Conservation (phyloP, 1,284 basidiomycete genomes). For the Naganishia liquefaciens region DNA sequence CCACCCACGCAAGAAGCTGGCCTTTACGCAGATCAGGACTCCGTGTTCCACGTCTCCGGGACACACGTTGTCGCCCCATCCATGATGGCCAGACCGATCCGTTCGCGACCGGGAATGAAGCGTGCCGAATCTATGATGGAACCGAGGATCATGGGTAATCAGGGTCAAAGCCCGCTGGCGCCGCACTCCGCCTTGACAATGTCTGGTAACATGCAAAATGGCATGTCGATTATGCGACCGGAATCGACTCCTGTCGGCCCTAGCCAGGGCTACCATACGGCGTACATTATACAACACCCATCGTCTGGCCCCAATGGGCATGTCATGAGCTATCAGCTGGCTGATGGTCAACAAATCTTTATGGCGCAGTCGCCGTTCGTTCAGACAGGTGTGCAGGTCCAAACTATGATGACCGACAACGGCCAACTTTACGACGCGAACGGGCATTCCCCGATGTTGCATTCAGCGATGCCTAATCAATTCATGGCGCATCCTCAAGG, state of each 20-base stretch:
- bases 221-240: constrained; percentile 22
- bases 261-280: constrained; percentile 19
- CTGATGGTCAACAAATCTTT: constrained; percentile 23
- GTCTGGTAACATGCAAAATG: constrained; percentile 17
- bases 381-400: constrained; percentile 23
- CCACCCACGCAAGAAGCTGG: not conserved
- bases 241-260: constrained; percentile 22
- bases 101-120: constrained; percentile 12
- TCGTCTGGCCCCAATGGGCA: constrained; percentile 13
- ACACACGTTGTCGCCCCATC: constrained; percentile 3
- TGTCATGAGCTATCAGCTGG: constrained; percentile 27
- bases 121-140: constrained; percentile 28
- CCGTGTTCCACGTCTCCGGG: constrained; percentile 12
- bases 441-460: constrained; percentile 23
- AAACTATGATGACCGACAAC: constrained; percentile 14
- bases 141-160: constrained; percentile 16
- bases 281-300: constrained; percentile 25
- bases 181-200: not conserved
- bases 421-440: not conserved
- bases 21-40: constrained; percentile 6
- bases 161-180: constrained; percentile 12
- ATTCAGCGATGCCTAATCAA: constrained; percentile 19
- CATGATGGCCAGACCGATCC: not conserved
- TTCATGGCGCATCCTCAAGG: constrained; percentile 8
- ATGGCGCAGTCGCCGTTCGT: constrained; percentile 25